Conservation (phyloP, 73 alveolate genomes). For the Symbiodinium pilosum region DNA sequence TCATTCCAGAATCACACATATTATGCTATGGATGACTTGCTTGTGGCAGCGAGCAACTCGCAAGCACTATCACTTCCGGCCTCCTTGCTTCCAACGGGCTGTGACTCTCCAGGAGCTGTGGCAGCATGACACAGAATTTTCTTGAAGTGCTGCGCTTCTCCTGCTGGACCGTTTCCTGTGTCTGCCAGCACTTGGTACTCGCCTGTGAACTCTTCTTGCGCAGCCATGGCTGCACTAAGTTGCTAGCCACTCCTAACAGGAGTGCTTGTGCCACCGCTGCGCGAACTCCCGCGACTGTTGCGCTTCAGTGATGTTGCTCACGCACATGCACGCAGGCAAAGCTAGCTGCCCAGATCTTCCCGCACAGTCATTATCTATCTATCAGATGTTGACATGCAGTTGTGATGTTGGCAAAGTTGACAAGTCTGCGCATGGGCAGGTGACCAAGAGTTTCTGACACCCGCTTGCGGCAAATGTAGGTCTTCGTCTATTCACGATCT, state of each 20-base stretch:
- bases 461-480: too few species aligned
- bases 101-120: neutral
- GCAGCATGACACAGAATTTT: conserved; percentile 23
- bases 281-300: too few species aligned
- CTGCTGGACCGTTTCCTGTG: conserved; percentile 21
- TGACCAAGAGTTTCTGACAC: too few species aligned
- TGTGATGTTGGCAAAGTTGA: too few species aligned
- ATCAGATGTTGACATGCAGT: too few species aligned
- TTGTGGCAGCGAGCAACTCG: neutral
- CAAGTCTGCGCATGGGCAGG: too few species aligned
- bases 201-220: neutral
- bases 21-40: neutral
- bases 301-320: too few species aligned
- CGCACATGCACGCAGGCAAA: too few species aligned
- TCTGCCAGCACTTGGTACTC: conserved; percentile 61
- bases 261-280: neutral
- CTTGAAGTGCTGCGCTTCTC: conserved; percentile 78
- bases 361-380: too few species aligned
- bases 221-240: neutral
- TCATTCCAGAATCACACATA: neutral
- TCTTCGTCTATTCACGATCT: too few species aligned
- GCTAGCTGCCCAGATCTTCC: too few species aligned
- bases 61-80: neutral
- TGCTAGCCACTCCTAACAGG: neutral
- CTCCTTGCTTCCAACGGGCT: neutral